Base-by-base conservation (phyloP, 1,284 basidiomycete genomes). In the Puccinia triticina region DNA sequence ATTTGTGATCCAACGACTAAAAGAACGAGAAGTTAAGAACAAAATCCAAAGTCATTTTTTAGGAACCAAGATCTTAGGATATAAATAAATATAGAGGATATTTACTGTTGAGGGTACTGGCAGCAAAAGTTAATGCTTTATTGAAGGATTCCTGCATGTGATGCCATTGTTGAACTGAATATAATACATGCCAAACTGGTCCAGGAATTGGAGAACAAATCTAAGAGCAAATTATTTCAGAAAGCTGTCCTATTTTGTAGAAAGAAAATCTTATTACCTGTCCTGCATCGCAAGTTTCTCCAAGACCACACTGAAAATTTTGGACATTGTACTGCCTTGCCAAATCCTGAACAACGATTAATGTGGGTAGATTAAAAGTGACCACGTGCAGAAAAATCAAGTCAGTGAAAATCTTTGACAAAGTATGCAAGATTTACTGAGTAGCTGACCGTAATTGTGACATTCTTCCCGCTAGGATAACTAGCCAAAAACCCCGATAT, bases 221-320 rank as follows among this genome's bases (percentile, higher is more conserved):
- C 77, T 78, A 34, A 37, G 18, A 50, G 18, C 48, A 50, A 14
- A 50, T 50, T 50, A 16, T 50, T 50, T 50, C 18, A 50, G 48
- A 50, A 18, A 50, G 5, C 11, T 50, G 8, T 50, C 14, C 18
- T 18, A 14, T 11, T 16, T 16, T 50, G 2, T 21, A 57, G n/a
- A 57, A 67, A 23, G 10, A 37, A 34, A 67, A 67, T 66, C 2
- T 23, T 4, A 43, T 26, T 37, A 79, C 77, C 53, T 79, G 66
- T 34, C 77, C 77, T 14, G 77, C 77, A 59, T 79, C 50, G 40
- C 77, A 79, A 18, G 43, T 69, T 69, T 79, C 77, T n/a, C 67
- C 77, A 37, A 79, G 50, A 29, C 67, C 67, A 46, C 77, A 79
- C 2, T 40, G 32, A 55, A 72, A 71, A 32, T 79, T 79, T 5